Base-by-base conservation (phyloP, 257 asterid genomes). In the Vinca minor region DNA sequence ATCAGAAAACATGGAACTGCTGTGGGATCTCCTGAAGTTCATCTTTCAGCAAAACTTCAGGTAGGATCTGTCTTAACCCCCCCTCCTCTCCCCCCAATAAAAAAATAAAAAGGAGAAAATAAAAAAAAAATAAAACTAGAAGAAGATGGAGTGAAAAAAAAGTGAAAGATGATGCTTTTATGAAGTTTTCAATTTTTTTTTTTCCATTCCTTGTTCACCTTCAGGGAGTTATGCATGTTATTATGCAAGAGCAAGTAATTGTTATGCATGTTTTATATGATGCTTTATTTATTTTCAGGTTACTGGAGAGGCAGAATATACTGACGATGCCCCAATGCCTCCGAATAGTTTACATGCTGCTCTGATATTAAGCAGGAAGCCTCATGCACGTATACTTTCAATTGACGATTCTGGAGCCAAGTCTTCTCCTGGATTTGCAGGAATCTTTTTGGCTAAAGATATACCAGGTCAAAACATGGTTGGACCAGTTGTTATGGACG, bases 241-340 rank as follows among this genome's bases (percentile, higher is more conserved):
- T 50, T 54, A 42, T 42, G n/a, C 48, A 36, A 65, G 39, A 38
- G 25, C 54, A 8, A 64, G 31, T 13, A 15, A 36, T 39, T 53
- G 5, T 5, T 18, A 50, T 35, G 47, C 56, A 32, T 77, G 47
- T 69, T 71, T 38, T 66, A 68, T 77, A 56, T 62, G n/a, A 48
- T 44, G 49, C 15, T 53, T 53, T n/a, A 38, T 25, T 53, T 49
- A 26, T 77, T 69, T 70, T 39, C 77, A 92, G 98, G 98, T 89
- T 72, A 82, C 96, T 53, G 97, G 98, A 65, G 98, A 92, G 82
- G 97, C 96, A 31, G 98, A 92, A 79, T 92, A 92, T 69, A 82
- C 96, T 36, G 98, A 92, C 80, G 98, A 92, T 76, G 83, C 74
- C 39, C 91, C 95, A 65, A 81, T 87, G 88, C 98, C 98, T 63